phyloP scores from a whole-genome alignment of 2,329 filamentous ascomycete species.

The Monilinia aucupariae region DNA sequence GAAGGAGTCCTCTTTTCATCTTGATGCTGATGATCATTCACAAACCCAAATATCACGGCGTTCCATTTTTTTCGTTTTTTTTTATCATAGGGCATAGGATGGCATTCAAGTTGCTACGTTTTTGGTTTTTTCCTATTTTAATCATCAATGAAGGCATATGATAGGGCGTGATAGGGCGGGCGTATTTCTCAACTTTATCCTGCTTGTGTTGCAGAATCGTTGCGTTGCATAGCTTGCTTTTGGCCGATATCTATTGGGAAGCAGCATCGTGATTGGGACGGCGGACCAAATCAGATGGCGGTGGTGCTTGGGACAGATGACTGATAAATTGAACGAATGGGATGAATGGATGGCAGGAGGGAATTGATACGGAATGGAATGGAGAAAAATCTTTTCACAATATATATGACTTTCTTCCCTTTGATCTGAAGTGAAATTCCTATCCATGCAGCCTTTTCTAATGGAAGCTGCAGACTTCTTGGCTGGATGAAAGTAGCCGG shows the following conservation, averaged over 20 bases:
- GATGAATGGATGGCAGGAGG: background rate
- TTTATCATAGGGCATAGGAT: slow-evolving; percentile 6
- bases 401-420: background rate
- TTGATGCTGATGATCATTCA: background rate
- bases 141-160: background rate
- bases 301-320: background rate
- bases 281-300: background rate
- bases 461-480: background rate
- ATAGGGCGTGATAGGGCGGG: slow-evolving; percentile 5
- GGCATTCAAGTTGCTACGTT: slow-evolving; percentile 3
- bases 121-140: background rate
- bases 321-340: slow-evolving; percentile 1
- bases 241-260: background rate
- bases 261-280: background rate
- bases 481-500: background rate
- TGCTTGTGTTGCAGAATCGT: background rate
- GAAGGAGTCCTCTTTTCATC: background rate
- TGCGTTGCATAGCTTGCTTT: background rate
- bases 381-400: background rate
- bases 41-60: slow-evolving; percentile 8
- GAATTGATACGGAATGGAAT: background rate
- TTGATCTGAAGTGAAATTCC: background rate
- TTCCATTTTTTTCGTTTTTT: slow-evolving; percentile 9
- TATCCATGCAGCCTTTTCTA: background rate
- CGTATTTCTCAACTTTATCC: background rate